Evolutionary conservation across 2,329 filamentous ascomycete species (phyloP).

Genomic region (Fusarium sp.): DNA sequence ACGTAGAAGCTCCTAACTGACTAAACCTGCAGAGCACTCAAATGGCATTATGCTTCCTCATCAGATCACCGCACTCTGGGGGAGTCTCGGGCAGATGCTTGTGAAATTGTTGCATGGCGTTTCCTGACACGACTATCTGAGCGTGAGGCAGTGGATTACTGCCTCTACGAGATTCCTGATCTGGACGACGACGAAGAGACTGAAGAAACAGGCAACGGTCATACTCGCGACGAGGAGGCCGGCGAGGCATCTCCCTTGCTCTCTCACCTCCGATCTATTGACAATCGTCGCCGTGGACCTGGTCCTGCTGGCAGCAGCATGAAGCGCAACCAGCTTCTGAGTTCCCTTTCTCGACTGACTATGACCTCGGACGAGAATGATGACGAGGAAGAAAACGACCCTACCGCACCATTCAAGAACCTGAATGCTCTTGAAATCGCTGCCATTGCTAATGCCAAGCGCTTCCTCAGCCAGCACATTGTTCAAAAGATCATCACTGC

Average conservation of each 20-base stretch:
- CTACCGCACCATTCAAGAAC: conserved; percentile 78
- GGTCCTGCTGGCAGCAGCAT: conserved; percentile 52
- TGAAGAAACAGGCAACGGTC: conserved; percentile 18
- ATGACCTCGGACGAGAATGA: conserved; percentile 50
- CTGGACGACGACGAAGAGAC: conserved; percentile 43
- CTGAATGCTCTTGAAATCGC: conserved; percentile 91
- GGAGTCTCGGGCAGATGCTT: conserved; percentile 77
- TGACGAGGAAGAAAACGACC: conserved; percentile 64
- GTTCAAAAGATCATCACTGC: conserved; percentile 87
- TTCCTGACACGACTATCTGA: conserved; percentile 79
- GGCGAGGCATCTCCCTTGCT: conserved; percentile 63
- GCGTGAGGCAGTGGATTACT: conserved; percentile 78
- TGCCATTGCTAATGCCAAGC: conserved; percentile 83
- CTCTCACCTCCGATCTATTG: conserved; percentile 46
- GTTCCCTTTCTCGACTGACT: conserved; percentile 67
- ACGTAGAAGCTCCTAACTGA: conserved; percentile 15
- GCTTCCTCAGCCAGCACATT: conserved; percentile 82
- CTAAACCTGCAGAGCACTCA: conserved; percentile 68
- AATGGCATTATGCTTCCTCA: conserved; percentile 77
- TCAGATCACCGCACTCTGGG: conserved; percentile 74
- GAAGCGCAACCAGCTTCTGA: conserved; percentile 62
- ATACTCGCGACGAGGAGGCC: conserved; percentile 53
- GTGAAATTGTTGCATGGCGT: conserved; percentile 85
- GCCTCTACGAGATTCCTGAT: conserved; percentile 77
- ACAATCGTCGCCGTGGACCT: conserved; percentile 31